These are phyloP conservation scores for Ophiostoma triangulosporum DNA, from an alignment of 2,329 filamentous ascomycete genomes.

Conservation along the genomic window DNA sequence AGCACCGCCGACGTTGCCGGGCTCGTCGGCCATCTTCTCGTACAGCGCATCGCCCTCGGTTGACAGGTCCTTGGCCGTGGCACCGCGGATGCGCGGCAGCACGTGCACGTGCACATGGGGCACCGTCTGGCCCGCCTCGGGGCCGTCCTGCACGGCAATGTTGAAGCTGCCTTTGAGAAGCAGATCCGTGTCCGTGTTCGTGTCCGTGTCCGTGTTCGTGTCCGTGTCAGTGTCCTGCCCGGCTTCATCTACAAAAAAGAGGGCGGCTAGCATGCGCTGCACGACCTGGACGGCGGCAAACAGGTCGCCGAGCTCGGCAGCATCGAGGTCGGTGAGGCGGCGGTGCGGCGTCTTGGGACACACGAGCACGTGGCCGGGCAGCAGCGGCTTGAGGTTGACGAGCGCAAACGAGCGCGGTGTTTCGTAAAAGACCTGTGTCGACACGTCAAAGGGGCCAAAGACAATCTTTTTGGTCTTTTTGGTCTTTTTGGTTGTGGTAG, in stretches of 20 bases:
- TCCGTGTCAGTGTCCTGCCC: constrained; percentile 4
- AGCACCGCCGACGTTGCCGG: constrained; percentile 66
- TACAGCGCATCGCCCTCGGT: constrained; percentile 60
- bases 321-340: constrained; percentile 61
- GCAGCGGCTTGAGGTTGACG: constrained; percentile 88
- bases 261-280: constrained; percentile 55
- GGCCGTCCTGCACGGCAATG: constrained; percentile 87
- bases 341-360: constrained; percentile 58
- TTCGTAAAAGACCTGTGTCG: constrained; percentile 76
- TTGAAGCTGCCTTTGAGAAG: constrained; percentile 55
- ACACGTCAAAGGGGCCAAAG: constrained; percentile 68
- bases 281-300: constrained; percentile 78
- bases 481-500: constrained; percentile 3
- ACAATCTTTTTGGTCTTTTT: constrained; percentile 37
- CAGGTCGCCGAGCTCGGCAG: constrained; percentile 62
- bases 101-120: constrained; percentile 88
- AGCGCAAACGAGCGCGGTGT: constrained; percentile 73
- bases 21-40: constrained; percentile 66
- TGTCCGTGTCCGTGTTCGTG: background rate
- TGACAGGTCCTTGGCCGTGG: constrained; percentile 27
- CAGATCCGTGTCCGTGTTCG: background rate
- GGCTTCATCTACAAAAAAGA: constrained; percentile 37
- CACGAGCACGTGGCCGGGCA: constrained; percentile 86
- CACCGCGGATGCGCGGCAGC: constrained; percentile 55
- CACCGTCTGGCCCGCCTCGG: constrained; percentile 84